These are phyloP conservation scores for Zygosaccharomyces bailii DNA, from an alignment of 805 yeast genomes.

Conservation along the genomic window DNA sequence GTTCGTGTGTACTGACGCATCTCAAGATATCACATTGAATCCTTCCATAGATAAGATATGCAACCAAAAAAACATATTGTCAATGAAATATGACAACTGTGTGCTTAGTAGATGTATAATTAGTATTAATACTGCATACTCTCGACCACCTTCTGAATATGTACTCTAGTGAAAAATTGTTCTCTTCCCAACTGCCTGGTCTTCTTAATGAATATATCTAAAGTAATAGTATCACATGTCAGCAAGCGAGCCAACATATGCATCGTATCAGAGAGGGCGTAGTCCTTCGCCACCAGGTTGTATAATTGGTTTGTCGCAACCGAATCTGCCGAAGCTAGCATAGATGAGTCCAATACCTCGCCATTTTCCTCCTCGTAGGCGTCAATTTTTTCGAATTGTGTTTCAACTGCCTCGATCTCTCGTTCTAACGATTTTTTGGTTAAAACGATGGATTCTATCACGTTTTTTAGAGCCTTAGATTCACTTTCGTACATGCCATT, in stretches of 20 bases:
- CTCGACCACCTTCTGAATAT: conserved; percentile 40
- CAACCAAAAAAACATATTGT: too few species aligned
- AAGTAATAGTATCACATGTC: conserved; percentile 18
- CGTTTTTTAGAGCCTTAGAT: conserved; percentile 25
- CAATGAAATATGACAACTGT: too few species aligned
- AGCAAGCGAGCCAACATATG: conserved; percentile 41
- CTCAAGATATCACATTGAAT: too few species aligned
- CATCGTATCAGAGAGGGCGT: conserved; percentile 68
- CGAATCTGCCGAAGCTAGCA: conserved; percentile 48
- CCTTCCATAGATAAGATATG: too few species aligned
- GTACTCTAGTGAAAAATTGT: conserved; percentile 53
- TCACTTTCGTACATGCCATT: conserved; percentile 39
- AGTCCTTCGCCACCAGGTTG: conserved; percentile 55
- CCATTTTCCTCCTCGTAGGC: conserved; percentile 17
- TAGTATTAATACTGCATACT: not conserved
- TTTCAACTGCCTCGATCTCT: conserved; percentile 32
- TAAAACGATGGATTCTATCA: conserved; percentile 26
- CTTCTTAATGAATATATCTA: conserved; percentile 35
- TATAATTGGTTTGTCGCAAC: conserved; percentile 52
- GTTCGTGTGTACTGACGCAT: too few species aligned
- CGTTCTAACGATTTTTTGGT: conserved; percentile 32
- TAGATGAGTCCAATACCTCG: conserved; percentile 40
- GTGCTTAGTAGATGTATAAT: not conserved
- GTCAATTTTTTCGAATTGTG: conserved; percentile 35
- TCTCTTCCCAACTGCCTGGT: conserved; percentile 58